Base-by-base conservation (phyloP, 2,329 filamentous ascomycete species). In the Apiospora rasikravindrae region DNA sequence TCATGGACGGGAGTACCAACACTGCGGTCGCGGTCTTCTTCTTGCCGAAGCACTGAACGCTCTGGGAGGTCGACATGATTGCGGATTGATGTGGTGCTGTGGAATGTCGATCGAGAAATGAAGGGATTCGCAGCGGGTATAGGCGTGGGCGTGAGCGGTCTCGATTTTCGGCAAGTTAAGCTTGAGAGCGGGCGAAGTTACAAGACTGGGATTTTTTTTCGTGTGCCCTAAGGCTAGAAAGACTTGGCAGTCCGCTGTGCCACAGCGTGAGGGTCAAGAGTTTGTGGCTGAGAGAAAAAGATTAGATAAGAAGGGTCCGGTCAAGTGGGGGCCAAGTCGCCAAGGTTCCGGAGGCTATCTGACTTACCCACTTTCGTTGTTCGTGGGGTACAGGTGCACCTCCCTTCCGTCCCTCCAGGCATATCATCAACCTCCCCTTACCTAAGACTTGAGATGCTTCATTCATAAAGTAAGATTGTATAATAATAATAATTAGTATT, bases 11-110 rank as follows among this genome's bases (percentile, higher is more conserved):
- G 57, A 64, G 33, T 14, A 64, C 57, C 57, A 64, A 64, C 57
- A 97, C 94, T 83, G 92, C 92, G 77, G 92, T 94, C 82, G 94
- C 94, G 84, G 91, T 95, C 91, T 94, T 94, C 91, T 95, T 95
- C 93, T 98, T 98, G 92, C 95, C 95, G 93, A 98, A 98, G 93
- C 95, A 98, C 91, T 98, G 95, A 83, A 95, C 93, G 87, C 91
- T 93, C 88, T 93, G 92, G 81, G 89, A 88, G 82, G 91, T 88
- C 86, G 93, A 92, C 91, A 94, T 94, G 86, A 83, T 93, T 88
- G 84, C 83, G 83, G 71, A 66, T 73, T 72, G 75, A 74, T 76
- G 72, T 73, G 66, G 67, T 72, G 51, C 57, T 67, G 71, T 44
- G 71, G 75, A 72, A 57, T 73, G 73, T 64, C 69, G 69, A 69